Evolutionary conservation across 306 rosid genomes (phyloP), one percentile per base, ranked within the genome.

Genomic region (Trifolium dubium): DNA sequence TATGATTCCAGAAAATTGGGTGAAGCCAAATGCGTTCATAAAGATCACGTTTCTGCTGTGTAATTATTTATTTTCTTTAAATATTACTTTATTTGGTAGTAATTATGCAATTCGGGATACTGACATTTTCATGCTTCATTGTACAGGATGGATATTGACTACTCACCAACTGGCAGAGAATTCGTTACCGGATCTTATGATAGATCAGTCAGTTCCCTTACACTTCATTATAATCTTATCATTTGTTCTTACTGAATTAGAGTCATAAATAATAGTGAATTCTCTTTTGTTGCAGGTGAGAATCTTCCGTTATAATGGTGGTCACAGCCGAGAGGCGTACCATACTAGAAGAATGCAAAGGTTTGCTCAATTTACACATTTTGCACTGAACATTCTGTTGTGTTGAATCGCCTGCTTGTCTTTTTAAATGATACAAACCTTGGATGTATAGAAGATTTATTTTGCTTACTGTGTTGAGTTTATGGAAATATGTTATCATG

Each of bases 101-200:
- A 64, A 73, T 64, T 81, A 18, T 69, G 19, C 3, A 56, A 41
- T 59, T 43, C 6, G 3, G 40, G 23, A 1, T 12, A 10, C 53
- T 40, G 31, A 63, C 58, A 18, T 63, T 54, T 72, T 84, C 35
- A 28, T 56, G 5, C 49, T 39, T 63, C 67, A 18, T 32, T 78
- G 73, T 79, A 28, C 88, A 94, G 99, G 73, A 86, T 92, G 97
- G 99, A 92, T 77, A 88, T 94, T 71, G 97, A 94, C 83, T 94
- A 83, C 76, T 89, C 99, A 64, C 99, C 99, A 80, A 89, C 96
- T 73, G 99, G 99, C 40, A 89, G 97, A 64, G 99, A 94, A 81
- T 94, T 94, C 85, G 99, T 94, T 43, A 94, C 99, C 51, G 99
- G 97, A 60, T 92, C 99, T 69, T 92, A 94, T 76, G 99, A 94